These are phyloP conservation scores for Cercospora beticola DNA, from an alignment of 2,329 filamentous ascomycete species.

Conservation along the genomic window DNA sequence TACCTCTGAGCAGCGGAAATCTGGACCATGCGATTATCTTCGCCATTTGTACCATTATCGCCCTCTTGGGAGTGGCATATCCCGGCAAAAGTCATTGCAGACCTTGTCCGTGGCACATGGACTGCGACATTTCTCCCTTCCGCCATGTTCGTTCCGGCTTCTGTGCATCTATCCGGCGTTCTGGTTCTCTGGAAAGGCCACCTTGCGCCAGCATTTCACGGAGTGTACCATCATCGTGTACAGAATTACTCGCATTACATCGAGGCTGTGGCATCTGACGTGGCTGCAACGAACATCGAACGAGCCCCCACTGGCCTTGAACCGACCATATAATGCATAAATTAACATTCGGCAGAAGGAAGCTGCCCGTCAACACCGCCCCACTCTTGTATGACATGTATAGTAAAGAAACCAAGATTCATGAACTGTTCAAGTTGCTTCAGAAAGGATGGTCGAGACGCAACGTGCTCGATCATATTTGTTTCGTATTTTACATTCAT, in stretches of 20 bases:
- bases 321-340: not conserved
- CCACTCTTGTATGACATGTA: conserved; percentile 22
- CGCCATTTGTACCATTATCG: not conserved
- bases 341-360: not conserved
- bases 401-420: conserved; percentile 6
- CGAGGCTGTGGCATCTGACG: not conserved
- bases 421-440: not conserved
- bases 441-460: not conserved
- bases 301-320: not conserved
- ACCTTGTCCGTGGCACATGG: not conserved
- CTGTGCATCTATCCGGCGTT: conserved; percentile 23
- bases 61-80: not conserved
- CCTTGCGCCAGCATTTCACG: conserved; percentile 3
- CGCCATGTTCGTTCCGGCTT: conserved; percentile 4
- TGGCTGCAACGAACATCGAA: not conserved
- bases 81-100: not conserved
- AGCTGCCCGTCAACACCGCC: conserved; percentile 12
- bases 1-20: conserved; percentile 60
- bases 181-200: not conserved
- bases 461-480: not conserved
- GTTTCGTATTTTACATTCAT: not conserved
- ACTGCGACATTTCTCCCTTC: not conserved
- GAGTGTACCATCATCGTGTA: conserved; percentile 16
- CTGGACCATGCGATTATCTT: not conserved
- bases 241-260: conserved; percentile 14